Base-by-base conservation (phyloP, 805 yeast species). In the Suhomyces canberraensis region DNA sequence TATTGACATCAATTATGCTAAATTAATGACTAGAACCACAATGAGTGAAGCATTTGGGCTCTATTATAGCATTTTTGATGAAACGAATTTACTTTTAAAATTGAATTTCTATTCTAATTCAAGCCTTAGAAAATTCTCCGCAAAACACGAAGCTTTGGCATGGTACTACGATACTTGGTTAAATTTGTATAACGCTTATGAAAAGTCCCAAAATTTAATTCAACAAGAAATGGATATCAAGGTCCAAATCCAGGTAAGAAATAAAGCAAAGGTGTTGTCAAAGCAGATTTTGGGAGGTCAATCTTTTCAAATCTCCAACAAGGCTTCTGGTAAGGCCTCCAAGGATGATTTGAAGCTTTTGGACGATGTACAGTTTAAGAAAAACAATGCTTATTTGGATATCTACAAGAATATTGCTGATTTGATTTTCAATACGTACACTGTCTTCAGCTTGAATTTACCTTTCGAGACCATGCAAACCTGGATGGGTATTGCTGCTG, bases 111-210 rank as follows among this genome's bases (percentile, higher is more conserved):
- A 75, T 22, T 50, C 65, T 26, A 25, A 33, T 16, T 25, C 38
- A 18, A 26, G 32, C 16, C 36, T 50, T 32, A 64, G 64, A 33
- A 39, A 51, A 11, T 45, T 73, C 34, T 78, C 76, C 4, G 56
- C 61, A 3, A 68, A 69, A 48, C 87, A 84, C 53, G 87, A 80
- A 56, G 66, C 79, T 2, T 61, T 75, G 25, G 78, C 86, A 0
- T 83, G 91, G 90, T 79, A 79, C 60, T 69, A 70, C 37, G 84
- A 79, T 50, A 77, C 84, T 14, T 45, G 82, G 39, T 54, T 80
- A 11, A 78, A 78, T 1, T 53, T 81, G 34, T 75, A 76, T 52
- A 71, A 71, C 38, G 74, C 78, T 16, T 69, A 71, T 51, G 59
- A 55, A 13, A 64, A 66, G 36, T 58, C 77, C 35, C 60, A 61